Evolutionary conservation across 495 filamentous ascomycete genomes (phyloP), one percentile per base, ranked within the genome.

Genomic region (Podospora sp.): DNA sequence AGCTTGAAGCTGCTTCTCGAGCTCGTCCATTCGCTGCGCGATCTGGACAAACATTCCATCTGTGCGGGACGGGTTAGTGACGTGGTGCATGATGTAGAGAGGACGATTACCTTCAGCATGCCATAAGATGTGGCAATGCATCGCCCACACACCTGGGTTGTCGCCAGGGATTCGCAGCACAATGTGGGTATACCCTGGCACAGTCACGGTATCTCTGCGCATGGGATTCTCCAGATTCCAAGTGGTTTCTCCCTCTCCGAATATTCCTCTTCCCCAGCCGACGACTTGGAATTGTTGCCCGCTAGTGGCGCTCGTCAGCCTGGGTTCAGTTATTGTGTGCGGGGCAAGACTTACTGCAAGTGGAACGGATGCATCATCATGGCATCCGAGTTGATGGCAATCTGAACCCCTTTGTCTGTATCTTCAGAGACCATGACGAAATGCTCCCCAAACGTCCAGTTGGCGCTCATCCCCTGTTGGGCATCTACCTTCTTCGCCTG

Each of bases 71-170:
- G 12, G 29, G 25, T 35, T 20, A 29, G 16, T 22, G 14, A 36
- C 8, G 29, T 3, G 29, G 27, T 46, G 8, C 6, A 27, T 16
- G 20, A 35, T 21, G 25, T 8, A 22, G 22, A 56, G n/a, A 56
- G 26, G 14, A 60, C 18, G 9, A 7, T 14, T 36, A 62, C 60
- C 60, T 12, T 63, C 61, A 0, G 77, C 73, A 53, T 86, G 85
- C 81, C 80, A 85, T 1, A 78, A 79, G 51, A 86, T 82, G 50
- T 86, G 84, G 67, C 84, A 86, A 60, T 87, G 84, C 21, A 84
- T 60, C 14, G 81, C 69, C 85, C 85, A 87, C 0, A 77, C 70
- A 4, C 85, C 83, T 8, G 82, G 82, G 52, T 87, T 87, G 62
- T 86, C 81, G 9, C 79, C 78, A 68, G 81, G 74, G 68, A 85